Percentiles rank a stretch among this genome's conserved stretches.
Conservation (phyloP, 306 rosid genomes). For the Datisca glomerata region DNA sequence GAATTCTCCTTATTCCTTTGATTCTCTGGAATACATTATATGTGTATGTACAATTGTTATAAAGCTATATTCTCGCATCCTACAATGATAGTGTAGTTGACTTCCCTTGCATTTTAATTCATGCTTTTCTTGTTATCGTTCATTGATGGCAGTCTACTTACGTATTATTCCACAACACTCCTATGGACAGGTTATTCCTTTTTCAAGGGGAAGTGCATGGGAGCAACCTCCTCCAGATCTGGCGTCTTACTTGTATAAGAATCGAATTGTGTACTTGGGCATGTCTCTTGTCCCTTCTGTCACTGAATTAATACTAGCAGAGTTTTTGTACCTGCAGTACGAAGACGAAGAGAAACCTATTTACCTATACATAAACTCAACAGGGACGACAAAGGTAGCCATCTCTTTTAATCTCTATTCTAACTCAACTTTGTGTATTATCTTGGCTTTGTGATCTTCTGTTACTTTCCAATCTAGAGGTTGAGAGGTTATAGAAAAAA, state of each 20-base stretch:
- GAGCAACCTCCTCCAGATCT: conserved; percentile 97
- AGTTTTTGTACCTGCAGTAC: conserved; percentile 82
- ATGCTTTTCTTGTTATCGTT: too few species aligned
- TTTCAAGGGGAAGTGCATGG: conserved; percentile 72
- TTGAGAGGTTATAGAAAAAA: too few species aligned
- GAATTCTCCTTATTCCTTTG: too few species aligned
- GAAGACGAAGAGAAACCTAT: conserved; percentile 74
- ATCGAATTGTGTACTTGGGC: conserved; percentile 88
- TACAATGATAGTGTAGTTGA: too few species aligned
- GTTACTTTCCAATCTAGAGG: too few species aligned
- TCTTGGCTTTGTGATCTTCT: too few species aligned
- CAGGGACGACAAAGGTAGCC: conserved; percentile 84
- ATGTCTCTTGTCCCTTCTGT: conserved; percentile 93
- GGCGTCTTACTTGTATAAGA: conserved; percentile 84
- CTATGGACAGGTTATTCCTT: conserved; percentile 77
- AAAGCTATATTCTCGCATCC: too few species aligned
- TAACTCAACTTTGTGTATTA: too few species aligned
- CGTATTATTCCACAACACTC: conserved; percentile 5
- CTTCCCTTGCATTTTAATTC: too few species aligned
- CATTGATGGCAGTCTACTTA: background rate
- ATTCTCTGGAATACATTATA: too few species aligned
- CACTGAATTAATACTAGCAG: conserved; percentile 86
- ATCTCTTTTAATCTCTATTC: background rate
- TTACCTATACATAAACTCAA: conserved; percentile 84
- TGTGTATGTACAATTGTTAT: too few species aligned